Percentiles rank a stretch among this genome's conserved stretches.
phyloP scores from a whole-genome alignment of 805 yeast genomes.

The Myxozyma geophila region DNA sequence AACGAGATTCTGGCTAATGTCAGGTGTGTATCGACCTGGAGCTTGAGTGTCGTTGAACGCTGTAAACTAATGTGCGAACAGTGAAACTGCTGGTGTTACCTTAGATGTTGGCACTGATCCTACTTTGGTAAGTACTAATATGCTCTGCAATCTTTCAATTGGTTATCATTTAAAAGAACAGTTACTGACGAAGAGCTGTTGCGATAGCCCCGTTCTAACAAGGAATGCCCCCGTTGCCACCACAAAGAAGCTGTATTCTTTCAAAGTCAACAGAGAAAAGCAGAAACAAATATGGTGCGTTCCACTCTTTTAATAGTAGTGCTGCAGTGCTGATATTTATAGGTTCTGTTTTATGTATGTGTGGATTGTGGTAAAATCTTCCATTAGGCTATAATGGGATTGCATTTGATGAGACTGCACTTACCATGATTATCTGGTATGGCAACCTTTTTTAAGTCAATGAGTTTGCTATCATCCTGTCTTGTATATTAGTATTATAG shows the following conservation, averaged over 20 bases:
- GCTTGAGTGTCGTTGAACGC: background rate
- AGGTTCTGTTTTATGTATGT: constrained; percentile 82
- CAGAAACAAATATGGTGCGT: constrained; percentile 83
- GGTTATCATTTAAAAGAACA: background rate
- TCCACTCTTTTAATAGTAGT: background rate
- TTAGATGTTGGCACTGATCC: constrained; percentile 96
- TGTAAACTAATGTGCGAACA: background rate
- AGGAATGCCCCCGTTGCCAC: constrained; percentile 88
- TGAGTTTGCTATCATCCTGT: background rate
- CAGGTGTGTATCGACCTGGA: constrained; percentile 48
- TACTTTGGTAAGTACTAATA: constrained; percentile 57
- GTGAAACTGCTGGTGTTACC: constrained; percentile 94
- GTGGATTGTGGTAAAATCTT: constrained; percentile 78
- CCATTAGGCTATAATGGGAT: constrained; percentile 37
- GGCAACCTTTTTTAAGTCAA: background rate
- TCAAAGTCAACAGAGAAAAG: constrained; percentile 93
- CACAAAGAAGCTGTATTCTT: constrained; percentile 92
- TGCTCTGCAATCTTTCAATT: background rate
- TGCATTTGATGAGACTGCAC: background rate
- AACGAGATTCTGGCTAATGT: constrained; percentile 91
- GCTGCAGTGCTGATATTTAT: background rate
- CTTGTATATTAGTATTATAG: background rate
- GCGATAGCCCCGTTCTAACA: constrained; percentile 82
- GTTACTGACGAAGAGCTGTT: too few relatives aligned
- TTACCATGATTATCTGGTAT: background rate